phyloP scores from a whole-genome alignment of 2,329 filamentous ascomycete genomes.

The Calonectria naviculata region DNA sequence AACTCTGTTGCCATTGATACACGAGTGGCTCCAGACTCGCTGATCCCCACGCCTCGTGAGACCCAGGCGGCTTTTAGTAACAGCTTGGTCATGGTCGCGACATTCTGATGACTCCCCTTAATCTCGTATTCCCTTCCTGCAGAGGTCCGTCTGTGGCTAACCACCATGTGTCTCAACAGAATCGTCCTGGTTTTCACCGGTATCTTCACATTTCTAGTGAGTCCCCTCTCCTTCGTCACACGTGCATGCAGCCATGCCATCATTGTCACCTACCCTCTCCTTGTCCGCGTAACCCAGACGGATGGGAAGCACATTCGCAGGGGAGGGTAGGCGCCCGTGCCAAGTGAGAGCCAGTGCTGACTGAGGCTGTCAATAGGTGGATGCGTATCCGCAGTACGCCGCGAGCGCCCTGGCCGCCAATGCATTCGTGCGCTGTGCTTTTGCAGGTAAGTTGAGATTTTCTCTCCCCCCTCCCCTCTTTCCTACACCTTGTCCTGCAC shows the following conservation, averaged over 20 bases:
- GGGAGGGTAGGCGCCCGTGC: constrained; percentile 25
- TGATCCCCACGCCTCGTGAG: constrained; percentile 13
- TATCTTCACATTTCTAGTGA: constrained; percentile 88
- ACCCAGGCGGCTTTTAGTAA: constrained; percentile 41
- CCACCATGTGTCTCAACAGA: constrained; percentile 54
- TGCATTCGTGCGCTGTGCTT: constrained; percentile 80
- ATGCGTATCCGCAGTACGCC: constrained; percentile 81
- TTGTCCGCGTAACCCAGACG: constrained; percentile 27
- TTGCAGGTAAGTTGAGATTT: constrained; percentile 67
- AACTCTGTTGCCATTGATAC: constrained; percentile 16
- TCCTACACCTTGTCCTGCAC: neutral
- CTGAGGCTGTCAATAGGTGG: constrained; percentile 60
- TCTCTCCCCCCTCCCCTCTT: constrained; percentile 4
- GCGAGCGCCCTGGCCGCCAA: constrained; percentile 86
- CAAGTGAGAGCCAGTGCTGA: constrained; percentile 33
- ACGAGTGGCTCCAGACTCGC: constrained; percentile 25
- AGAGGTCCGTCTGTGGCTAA: constrained; percentile 39
- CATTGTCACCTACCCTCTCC: neutral
- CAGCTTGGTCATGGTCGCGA: constrained; percentile 44
- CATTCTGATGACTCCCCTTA: neutral
- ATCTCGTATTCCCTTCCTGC: constrained; percentile 38
- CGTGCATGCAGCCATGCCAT: constrained; percentile 19
- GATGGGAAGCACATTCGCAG: constrained; percentile 22
- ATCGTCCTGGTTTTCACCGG: constrained; percentile 84
- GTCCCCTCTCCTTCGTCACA: constrained; percentile 37